phyloP scores from a whole-genome alignment of 331 rosid species.

The Rosa hybrid region DNA sequence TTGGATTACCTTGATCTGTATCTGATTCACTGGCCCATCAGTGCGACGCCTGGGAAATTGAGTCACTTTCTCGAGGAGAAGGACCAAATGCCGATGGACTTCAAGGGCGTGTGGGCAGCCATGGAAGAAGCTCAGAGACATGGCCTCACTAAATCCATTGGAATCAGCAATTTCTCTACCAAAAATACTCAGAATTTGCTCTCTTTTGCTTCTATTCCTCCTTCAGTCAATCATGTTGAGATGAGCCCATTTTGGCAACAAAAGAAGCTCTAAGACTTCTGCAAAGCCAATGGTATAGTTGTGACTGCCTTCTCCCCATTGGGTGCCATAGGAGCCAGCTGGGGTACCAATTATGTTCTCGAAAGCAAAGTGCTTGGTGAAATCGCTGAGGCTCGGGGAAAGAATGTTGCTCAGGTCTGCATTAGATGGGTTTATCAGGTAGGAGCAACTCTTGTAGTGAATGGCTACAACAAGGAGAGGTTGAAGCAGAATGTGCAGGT shows the following conservation, averaged over 20 bases:
- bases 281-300: no score
- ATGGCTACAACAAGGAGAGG: slow-evolving; percentile 70
- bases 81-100: slow-evolving; percentile 14
- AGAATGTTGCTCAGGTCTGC: slow-evolving; percentile 39
- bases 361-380: no score
- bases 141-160: slow-evolving; percentile 28
- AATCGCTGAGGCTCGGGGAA: no score
- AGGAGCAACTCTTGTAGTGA: slow-evolving; percentile 42
- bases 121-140: slow-evolving; percentile 28
- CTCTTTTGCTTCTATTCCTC: slow-evolving; percentile 26
- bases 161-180: slow-evolving; percentile 35
- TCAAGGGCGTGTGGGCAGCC: slow-evolving; percentile 23
- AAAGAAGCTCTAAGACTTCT: no score
- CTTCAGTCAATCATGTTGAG: slow-evolving; percentile 24
- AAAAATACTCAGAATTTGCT: slow-evolving; percentile 23
- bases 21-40: slow-evolving; percentile 25
- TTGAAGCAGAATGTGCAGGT: slow-evolving; percentile 58
- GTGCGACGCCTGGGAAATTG: no score
- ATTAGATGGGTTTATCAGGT: slow-evolving; percentile 63
- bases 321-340: no score
- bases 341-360: no score
- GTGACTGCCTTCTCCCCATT: no score
- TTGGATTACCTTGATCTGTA: slow-evolving; percentile 40
- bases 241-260: no score
- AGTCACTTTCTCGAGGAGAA: no score